These are phyloP conservation scores for Carex littledalei DNA, from an alignment of 176 grass and related monocot species.

Conservation along the genomic window DNA sequence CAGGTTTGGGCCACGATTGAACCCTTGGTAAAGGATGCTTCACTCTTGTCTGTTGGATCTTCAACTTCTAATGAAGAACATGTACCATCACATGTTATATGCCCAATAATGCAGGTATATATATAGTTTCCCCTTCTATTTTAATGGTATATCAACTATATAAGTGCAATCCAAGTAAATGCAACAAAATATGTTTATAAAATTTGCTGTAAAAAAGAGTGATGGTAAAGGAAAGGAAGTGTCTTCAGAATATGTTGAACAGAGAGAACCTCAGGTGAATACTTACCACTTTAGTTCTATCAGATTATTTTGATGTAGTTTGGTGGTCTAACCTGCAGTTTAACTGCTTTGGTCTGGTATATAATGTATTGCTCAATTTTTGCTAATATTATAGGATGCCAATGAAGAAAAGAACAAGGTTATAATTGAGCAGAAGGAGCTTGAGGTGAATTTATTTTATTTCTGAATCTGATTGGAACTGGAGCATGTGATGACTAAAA, in stretches of 20 bases:
- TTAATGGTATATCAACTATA: too few species aligned
- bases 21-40: too few species aligned
- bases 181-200: not conserved
- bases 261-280: slow-evolving; percentile 34
- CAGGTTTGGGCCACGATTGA: too few species aligned
- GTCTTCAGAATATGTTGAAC: slow-evolving; percentile 34
- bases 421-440: slow-evolving; percentile 25
- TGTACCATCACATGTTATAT: too few species aligned
- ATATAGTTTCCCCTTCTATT: too few species aligned
- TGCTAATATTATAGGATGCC: slow-evolving; percentile 22
- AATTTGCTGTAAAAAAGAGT: slow-evolving; percentile 28
- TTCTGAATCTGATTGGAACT: not conserved
- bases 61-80: too few species aligned
- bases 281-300: not conserved
- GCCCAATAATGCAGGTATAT: too few species aligned
- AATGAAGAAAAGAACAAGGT: slow-evolving; percentile 38
- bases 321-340: not conserved
- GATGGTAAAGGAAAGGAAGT: slow-evolving; percentile 34
- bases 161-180: too few species aligned
- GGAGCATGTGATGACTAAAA: not conserved
- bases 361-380: not conserved
- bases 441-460: slow-evolving; percentile 23
- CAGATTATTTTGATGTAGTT: not conserved
- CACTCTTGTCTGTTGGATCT: too few species aligned
- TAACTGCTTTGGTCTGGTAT: not conserved